Conservation (phyloP, 257 asterid genomes). For the Paraleonurus japonicus region DNA sequence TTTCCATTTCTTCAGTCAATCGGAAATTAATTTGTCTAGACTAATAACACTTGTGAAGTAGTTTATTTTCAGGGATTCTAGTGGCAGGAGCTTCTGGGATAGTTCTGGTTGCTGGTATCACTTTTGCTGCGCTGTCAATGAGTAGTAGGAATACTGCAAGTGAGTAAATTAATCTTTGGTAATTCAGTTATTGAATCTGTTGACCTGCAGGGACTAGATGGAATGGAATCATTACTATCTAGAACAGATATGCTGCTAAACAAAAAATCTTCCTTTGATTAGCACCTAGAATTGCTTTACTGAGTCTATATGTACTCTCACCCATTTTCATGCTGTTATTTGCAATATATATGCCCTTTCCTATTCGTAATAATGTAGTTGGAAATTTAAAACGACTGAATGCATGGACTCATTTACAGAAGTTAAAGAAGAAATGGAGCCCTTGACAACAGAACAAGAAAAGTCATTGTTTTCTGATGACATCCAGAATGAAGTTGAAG, state of each 20-base stretch:
- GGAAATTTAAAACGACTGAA: conserved; percentile 12
- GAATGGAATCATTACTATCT: neutral
- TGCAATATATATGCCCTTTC: conserved; percentile 8
- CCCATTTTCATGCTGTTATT: conserved; percentile 6
- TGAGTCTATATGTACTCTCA: neutral
- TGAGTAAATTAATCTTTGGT: conserved; percentile 38
- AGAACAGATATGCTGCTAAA: conserved; percentile 2
- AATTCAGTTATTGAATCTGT: neutral
- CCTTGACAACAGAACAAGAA: conserved; percentile 59
- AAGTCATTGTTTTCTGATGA: conserved; percentile 47
- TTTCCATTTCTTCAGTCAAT: neutral
- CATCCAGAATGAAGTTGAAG: conserved; percentile 37
- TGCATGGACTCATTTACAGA: conserved; percentile 42
- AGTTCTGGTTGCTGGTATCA: conserved; percentile 72
- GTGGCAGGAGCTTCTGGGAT: conserved; percentile 77
- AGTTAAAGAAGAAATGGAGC: conserved; percentile 56
- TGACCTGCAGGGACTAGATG: conserved; percentile 5
- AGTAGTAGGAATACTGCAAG: conserved; percentile 58
- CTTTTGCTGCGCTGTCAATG: conserved; percentile 64
- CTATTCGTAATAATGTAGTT: neutral
- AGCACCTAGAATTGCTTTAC: neutral
- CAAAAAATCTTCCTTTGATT: neutral
- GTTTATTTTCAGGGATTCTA: conserved; percentile 76
- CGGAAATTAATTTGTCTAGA: neutral
- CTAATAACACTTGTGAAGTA: conserved; percentile 61